phyloP scores from a whole-genome alignment of 768 basidiomycete species.

The Gymnopilus dilepis region DNA sequence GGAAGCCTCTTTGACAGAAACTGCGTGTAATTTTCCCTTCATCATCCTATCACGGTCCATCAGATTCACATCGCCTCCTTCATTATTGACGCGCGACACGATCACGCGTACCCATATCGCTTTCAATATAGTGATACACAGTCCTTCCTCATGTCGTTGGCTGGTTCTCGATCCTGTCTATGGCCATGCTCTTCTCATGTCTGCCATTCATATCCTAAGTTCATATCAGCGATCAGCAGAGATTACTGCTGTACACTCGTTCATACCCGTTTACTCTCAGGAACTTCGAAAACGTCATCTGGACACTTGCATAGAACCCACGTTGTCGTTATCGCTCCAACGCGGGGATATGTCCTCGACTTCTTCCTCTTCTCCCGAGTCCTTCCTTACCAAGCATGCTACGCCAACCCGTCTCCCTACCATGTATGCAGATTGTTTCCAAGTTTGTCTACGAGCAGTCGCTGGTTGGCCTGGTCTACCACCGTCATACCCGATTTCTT shows the following conservation, averaged over 20 bases:
- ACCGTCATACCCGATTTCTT: not conserved
- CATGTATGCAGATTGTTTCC: not conserved
- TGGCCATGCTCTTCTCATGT: not conserved
- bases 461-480: too few species aligned
- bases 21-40: conserved; percentile 10
- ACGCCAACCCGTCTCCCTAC: not conserved
- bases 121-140: too few species aligned
- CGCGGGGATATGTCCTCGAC: not conserved
- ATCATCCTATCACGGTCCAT: conserved; percentile 5
- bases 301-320: not conserved
- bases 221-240: too few species aligned
- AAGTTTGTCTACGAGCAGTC: too few species aligned
- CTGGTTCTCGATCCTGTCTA: not conserved
- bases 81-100: conserved; percentile 6
- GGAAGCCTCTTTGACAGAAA: conserved; percentile 10
- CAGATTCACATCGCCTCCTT: not conserved
- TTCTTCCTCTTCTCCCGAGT: too few species aligned
- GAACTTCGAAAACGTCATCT: conserved; percentile 2
- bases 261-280: too few species aligned
- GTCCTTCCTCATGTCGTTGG: not conserved
- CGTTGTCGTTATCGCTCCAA: conserved; percentile 4
- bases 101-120: not conserved
- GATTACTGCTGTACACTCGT: too few species aligned
- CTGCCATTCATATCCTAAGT: not conserved
- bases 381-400: not conserved